Percentiles rank a stretch among this genome's conserved stretches.
Evolutionary conservation across 1,284 basidiomycete genomes (phyloP).

Genomic region (Leccinum variabile): DNA sequence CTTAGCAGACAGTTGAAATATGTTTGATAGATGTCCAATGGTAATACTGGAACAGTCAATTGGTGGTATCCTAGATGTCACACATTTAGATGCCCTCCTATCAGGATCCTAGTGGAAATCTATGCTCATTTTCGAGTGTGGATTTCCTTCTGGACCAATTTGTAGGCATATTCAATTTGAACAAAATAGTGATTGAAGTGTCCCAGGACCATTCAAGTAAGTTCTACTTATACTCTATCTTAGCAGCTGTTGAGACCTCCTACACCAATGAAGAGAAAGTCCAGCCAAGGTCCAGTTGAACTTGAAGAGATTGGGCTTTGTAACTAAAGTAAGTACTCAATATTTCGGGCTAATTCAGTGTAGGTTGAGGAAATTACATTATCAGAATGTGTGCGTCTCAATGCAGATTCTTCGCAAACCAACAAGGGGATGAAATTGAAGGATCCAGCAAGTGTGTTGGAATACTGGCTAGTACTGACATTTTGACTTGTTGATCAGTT

Average conservation of each 20-base stretch:
- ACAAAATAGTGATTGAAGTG: not conserved
- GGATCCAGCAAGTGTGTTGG: not conserved
- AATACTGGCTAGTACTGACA: not conserved
- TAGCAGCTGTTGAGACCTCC: not conserved
- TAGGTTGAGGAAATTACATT: not conserved
- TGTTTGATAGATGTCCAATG: too few species aligned
- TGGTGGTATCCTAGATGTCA: too few species aligned
- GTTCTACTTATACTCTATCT: not conserved
- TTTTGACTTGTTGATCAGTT: not conserved
- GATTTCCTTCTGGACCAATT: not conserved
- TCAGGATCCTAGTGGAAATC: not conserved
- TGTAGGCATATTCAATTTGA: not conserved
- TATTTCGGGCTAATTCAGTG: not conserved
- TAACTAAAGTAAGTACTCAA: not conserved
- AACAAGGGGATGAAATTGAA: not conserved
- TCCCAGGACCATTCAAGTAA: not conserved
- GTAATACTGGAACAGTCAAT: too few species aligned
- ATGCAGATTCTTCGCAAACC: not conserved
- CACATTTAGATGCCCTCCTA: not conserved
- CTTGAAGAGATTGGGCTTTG: not conserved
- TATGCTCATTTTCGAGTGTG: not conserved
- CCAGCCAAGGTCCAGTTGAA: not conserved
- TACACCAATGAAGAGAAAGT: not conserved
- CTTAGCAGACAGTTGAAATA: too few species aligned
- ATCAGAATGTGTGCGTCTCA: not conserved